phyloP scores from a whole-genome alignment of 495 filamentous ascomycete species.

The Annulohypoxylon nitens region DNA sequence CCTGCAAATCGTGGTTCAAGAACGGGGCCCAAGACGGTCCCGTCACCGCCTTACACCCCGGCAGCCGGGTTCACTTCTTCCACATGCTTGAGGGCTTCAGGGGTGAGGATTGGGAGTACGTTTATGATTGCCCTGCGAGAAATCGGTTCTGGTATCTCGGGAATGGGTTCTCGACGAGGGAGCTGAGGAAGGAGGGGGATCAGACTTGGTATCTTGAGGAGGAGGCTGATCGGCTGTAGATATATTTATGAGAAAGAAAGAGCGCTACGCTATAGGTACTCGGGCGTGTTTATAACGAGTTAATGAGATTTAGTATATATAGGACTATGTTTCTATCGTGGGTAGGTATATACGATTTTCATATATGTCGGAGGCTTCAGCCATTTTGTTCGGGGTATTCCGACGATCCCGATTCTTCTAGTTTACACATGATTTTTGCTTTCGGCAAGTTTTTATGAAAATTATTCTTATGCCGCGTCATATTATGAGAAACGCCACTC shows the following conservation, averaged over 20 bases:
- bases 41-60: slow-evolving; percentile 64
- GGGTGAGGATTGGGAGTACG: slow-evolving; percentile 65
- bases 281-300: not conserved
- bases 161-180: slow-evolving; percentile 63
- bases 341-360: not conserved
- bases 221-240: slow-evolving; percentile 22
- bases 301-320: not conserved
- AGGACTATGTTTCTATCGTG: not conserved
- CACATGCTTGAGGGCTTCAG: slow-evolving; percentile 63
- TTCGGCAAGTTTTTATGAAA: not conserved
- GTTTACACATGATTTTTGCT: not conserved
- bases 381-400: not conserved
- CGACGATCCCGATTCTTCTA: not conserved
- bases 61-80: slow-evolving; percentile 66
- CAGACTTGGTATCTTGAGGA: slow-evolving; percentile 61
- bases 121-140: slow-evolving; percentile 50
- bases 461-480: not conserved
- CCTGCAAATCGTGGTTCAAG: slow-evolving; percentile 66
- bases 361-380: not conserved
- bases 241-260: not conserved
- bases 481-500: not conserved
- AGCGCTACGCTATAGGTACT: not conserved
- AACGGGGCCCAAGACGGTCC: slow-evolving; percentile 58
- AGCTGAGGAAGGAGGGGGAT: slow-evolving; percentile 54
- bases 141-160: slow-evolving; percentile 63